Conservation (phyloP, 768 basidiomycete genomes). For the Boletus rubescentipes region DNA sequence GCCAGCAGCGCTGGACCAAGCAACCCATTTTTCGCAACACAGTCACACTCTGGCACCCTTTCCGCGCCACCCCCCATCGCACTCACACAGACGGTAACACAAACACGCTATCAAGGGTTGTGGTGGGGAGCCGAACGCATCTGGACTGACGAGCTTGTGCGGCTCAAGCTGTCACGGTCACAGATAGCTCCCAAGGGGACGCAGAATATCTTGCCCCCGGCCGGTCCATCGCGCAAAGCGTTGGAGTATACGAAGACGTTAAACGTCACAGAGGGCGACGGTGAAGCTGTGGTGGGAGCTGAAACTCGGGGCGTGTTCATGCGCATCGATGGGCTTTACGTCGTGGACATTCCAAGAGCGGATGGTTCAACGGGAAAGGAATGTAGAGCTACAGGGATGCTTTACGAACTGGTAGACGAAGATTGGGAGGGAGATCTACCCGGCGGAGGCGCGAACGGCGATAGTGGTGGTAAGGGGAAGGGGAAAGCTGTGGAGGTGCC, state of each 20-base stretch:
- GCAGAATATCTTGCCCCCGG: constrained; percentile 56
- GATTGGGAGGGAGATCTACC: constrained; percentile 55
- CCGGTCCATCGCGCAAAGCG: constrained; percentile 47
- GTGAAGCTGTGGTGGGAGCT: constrained; percentile 22
- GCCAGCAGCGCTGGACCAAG: constrained; percentile 4
- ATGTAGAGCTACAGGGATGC: constrained; percentile 66
- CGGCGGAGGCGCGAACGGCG: constrained; percentile 12
- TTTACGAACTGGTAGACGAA: constrained; percentile 76
- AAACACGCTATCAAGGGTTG: constrained; percentile 71
- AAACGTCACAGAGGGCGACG: not conserved
- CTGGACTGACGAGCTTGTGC: constrained; percentile 82
- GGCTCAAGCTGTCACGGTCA: constrained; percentile 67
- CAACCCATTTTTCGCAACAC: not conserved
- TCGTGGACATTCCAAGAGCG: constrained; percentile 50
- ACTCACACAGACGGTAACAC: constrained; percentile 37
- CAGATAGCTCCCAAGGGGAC: constrained; percentile 68
- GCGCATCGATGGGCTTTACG: constrained; percentile 62
- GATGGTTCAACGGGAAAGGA: constrained; percentile 49
- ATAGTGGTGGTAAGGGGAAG: constrained; percentile 27
- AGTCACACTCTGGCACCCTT: constrained; percentile 2
- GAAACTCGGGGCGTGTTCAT: constrained; percentile 65
- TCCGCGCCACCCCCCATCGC: constrained; percentile 18
- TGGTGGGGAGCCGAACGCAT: constrained; percentile 92
- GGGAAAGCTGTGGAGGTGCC: constrained; percentile 32
- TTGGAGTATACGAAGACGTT: constrained; percentile 29